These are phyloP conservation scores for Eimeria necatrix DNA, from an alignment of 169 alveolate species.

Conservation along the genomic window DNA sequence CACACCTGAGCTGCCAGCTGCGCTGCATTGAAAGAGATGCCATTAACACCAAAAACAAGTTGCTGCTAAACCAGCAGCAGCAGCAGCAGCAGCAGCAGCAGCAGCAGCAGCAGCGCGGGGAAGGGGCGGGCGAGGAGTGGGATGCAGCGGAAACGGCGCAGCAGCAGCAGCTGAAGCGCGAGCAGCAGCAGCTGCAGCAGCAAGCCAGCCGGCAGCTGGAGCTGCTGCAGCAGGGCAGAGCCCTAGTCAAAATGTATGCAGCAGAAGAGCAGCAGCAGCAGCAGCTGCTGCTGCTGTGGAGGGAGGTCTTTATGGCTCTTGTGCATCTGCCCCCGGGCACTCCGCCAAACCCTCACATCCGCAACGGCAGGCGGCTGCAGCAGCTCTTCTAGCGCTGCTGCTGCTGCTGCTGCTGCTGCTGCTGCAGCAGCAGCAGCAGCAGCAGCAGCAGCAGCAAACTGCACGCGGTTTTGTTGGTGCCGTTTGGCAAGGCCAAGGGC, in stretches of 20 bases:
- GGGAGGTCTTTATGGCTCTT: conserved; percentile 30
- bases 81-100: conserved; percentile 14
- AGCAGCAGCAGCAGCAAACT: no score
- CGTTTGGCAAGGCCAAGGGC: no score
- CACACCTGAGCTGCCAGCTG: conserved; percentile 1
- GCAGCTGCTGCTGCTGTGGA: conserved; percentile 12
- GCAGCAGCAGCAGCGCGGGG: conserved; percentile 8
- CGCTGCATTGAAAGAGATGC: conserved; percentile 42
- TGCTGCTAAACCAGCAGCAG: background rate
- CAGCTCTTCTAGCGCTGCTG: conserved; percentile 3
- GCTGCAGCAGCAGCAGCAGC: conserved; percentile 9
- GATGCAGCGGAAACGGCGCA: background rate
- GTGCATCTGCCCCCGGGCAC: conserved; percentile 52
- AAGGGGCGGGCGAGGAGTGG: background rate
- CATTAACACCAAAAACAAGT: background rate
- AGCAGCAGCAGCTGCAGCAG: conserved; percentile 54
- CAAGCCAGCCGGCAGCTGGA: conserved; percentile 34
- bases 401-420: background rate
- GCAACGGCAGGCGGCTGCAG: conserved; percentile 58
- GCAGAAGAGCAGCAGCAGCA: conserved; percentile 61
- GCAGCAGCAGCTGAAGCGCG: conserved; percentile 29
- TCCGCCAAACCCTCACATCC: conserved; percentile 58
- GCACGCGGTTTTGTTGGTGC: background rate
- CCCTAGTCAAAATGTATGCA: conserved; percentile 4
- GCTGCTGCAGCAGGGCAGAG: conserved; percentile 60